Evolutionary conservation across 441 rosid species (phyloP).

Genomic region (Pelargonium australe): DNA sequence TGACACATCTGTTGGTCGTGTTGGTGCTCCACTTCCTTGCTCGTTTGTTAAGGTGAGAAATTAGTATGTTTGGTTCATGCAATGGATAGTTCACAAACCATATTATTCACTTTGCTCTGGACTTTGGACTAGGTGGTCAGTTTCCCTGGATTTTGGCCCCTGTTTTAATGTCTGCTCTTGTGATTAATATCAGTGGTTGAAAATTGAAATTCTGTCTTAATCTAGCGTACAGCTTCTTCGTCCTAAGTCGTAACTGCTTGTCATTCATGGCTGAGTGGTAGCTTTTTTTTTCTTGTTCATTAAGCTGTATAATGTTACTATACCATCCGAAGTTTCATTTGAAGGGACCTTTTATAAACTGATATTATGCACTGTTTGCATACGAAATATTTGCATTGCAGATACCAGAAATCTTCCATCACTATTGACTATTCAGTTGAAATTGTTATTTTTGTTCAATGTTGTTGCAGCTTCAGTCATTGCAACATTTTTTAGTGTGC

Average conservation of each 20-base stretch:
- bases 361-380: neutral
- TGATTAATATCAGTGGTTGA: neutral
- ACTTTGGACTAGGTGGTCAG: too few species aligned
- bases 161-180: neutral
- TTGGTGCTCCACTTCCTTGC: slow-evolving; percentile 93
- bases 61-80: neutral
- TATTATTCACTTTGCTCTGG: too few species aligned
- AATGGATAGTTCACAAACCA: neutral
- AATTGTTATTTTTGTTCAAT: too few species aligned
- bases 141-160: too few species aligned
- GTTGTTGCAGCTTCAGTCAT: too few species aligned
- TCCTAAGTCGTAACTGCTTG: neutral
- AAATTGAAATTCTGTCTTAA: neutral
- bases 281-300: too few species aligned
- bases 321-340: too few species aligned
- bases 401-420: neutral
- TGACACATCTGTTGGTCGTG: slow-evolving; percentile 94
- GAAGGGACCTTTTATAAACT: too few species aligned
- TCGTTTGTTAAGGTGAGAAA: slow-evolving; percentile 71
- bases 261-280: too few species aligned
- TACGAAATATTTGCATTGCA: neutral
- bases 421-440: neutral
- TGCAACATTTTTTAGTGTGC: too few species aligned
- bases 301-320: too few species aligned
- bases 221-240: neutral